Evolutionary conservation across 805 yeast species (phyloP), one percentile per base, ranked within the genome.

Genomic region (Zygosaccharomyces pseudorouxii): DNA sequence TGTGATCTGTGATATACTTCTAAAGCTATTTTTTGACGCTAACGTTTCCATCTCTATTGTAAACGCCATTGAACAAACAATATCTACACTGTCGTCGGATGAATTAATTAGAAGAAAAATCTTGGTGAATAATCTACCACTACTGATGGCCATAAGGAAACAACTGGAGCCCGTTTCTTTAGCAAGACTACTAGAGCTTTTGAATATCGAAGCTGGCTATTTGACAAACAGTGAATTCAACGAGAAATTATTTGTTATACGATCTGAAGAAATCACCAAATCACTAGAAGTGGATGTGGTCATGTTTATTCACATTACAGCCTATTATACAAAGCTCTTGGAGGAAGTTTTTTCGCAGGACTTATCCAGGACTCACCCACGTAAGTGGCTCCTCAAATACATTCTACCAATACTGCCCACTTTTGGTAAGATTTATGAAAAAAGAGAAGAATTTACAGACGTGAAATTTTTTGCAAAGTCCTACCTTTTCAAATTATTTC

Each of bases 171-270:
- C 65, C 1, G 28, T 55, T 3, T 33, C 46, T 2, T 38, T 53
- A 30, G 44, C 60, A n/a, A 56, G 70, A 50, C 38, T 64, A 22
- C 44, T 60, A 29, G 59, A 58, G 25, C 46, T 65, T 4, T 40
- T 65, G 28, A 37, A 38, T 3, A 40, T 52, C 5, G 42, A 55
- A 6, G 48, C 55, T 31, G 49, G 36, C 3, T 33, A 50, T 39
- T 47, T 57, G 8, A 43, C 42, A 1, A 46, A 45, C 28, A 44
- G 41, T 31, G 65, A 62, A 38, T 54, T 59, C 22, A 48, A 53
- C 35, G 51, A 43, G 8, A 46, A 46, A 7, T 41, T 65, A 22
- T 64, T 61, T 45, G 42, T 58, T 2, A 40, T 61, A 5, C 31
- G 44, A 22, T 16, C 44, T 5, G 47, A 47, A 1, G 62, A 59